Conservation (phyloP, 805 yeast species). For the Cyberlindnera maritima region DNA sequence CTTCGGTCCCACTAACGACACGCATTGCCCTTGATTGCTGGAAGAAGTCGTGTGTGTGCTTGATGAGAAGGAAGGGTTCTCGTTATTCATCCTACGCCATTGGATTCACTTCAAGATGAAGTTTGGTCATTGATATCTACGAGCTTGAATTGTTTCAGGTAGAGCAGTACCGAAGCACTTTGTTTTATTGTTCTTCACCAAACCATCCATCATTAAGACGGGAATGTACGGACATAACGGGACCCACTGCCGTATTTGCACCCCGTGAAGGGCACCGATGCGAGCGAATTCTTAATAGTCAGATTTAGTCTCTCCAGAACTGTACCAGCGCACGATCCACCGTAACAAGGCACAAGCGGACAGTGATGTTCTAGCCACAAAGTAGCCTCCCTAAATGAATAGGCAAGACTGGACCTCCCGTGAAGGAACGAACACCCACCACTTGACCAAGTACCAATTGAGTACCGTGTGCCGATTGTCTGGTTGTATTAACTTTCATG, state of each 20-base stretch:
- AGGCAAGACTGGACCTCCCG: constrained; percentile 28
- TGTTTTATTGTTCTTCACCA: neutral
- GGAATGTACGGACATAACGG: constrained; percentile 35
- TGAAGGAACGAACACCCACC: constrained; percentile 8
- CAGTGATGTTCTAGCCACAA: constrained; percentile 13
- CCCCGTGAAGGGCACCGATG: constrained; percentile 13
- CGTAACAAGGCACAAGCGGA: constrained; percentile 1
- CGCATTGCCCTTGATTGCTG: too few relatives aligned
- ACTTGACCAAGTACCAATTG: constrained; percentile 18
- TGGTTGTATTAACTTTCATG: constrained; percentile 32
- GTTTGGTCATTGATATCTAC: neutral
- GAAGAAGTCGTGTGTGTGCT: neutral
- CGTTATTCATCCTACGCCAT: neutral
- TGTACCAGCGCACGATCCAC: constrained; percentile 26
- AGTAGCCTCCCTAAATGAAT: constrained; percentile 32
- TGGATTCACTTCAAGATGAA: neutral
- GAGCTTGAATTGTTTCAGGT: too few relatives aligned
- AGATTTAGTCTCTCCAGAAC: constrained; percentile 29
- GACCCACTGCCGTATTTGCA: constrained; percentile 26
- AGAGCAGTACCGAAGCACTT: neutral
- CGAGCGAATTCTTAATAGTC: constrained; percentile 31
- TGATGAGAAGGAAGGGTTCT: neutral
- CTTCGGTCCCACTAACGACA: too few relatives aligned
- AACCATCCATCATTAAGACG: neutral
- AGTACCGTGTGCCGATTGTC: constrained; percentile 18